These are phyloP conservation scores for Phytophthora macrochlamydospora DNA, from an alignment of 352 stramenopile genomes.

Conservation along the genomic window DNA sequence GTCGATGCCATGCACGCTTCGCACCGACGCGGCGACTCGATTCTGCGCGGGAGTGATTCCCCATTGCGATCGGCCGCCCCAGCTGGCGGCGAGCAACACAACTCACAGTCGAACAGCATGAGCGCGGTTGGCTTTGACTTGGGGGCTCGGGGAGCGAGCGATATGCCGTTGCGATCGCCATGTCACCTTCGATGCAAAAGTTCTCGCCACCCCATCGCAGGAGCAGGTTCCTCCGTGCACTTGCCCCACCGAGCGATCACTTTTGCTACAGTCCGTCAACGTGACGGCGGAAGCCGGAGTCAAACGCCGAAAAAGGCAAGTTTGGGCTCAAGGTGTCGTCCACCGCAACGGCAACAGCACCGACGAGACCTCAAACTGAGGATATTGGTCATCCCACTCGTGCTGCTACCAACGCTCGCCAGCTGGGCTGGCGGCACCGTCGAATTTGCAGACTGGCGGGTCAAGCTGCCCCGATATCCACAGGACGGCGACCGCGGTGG, in stretches of 20 bases:
- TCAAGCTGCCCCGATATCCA: constrained; percentile 6
- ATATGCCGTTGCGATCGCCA: not conserved
- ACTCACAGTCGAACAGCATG: not conserved
- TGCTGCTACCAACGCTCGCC: not conserved
- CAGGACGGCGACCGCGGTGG: not conserved
- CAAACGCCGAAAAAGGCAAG: not conserved
- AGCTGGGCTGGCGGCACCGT: not conserved
- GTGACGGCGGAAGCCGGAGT: not conserved
- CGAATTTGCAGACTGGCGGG: not conserved
- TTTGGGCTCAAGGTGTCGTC: not conserved
- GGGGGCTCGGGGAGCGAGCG: not conserved
- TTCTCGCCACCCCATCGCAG: constrained; percentile 5
- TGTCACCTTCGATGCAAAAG: not conserved
- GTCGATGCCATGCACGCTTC: constrained; percentile 25
- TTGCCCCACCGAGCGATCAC: not conserved
- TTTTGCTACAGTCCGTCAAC: not conserved
- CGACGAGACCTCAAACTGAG: no score
- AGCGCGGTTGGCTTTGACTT: not conserved
- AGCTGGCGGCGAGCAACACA: constrained; percentile 24
- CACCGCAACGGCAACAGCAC: not conserved
- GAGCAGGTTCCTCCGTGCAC: constrained; percentile 6
- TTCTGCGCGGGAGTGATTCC: constrained; percentile 35
- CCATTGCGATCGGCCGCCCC: constrained; percentile 22
- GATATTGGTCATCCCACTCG: not conserved
- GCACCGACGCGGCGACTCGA: constrained; percentile 28